phyloP scores from a whole-genome alignment of 1,284 basidiomycete genomes.

The Trichosporon asahii region DNA sequence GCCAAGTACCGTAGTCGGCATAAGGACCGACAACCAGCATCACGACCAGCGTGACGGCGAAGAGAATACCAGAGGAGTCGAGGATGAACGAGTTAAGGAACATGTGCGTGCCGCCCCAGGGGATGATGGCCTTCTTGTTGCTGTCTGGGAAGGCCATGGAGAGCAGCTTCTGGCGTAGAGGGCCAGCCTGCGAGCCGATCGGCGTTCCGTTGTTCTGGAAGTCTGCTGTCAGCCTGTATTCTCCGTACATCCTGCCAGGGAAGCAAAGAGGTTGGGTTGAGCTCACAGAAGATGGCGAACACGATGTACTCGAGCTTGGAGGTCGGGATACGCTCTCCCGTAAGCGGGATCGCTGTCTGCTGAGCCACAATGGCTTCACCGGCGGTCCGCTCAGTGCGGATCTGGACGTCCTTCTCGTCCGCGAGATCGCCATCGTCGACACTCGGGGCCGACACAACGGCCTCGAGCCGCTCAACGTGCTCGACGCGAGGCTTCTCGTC shows the following conservation, averaged over 20 bases:
- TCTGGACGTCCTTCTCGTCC: background rate
- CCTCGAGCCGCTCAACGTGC: background rate
- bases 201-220: constrained; percentile 15
- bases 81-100: constrained; percentile 25
- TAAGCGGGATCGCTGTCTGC: constrained; percentile 14
- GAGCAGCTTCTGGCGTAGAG: constrained; percentile 11
- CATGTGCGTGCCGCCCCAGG: constrained; percentile 12
- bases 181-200: constrained; percentile 9
- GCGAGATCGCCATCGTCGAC: background rate
- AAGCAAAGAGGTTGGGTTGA: no score
- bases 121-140: constrained; percentile 13
- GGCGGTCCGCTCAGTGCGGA: background rate
- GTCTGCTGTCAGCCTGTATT: background rate
- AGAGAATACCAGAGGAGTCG: constrained; percentile 26
- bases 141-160: constrained; percentile 7
- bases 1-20: constrained; percentile 28
- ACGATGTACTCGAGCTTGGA: constrained; percentile 19
- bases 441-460: background rate
- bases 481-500: background rate
- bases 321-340: constrained; percentile 21
- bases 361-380: constrained; percentile 23
- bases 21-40: constrained; percentile 23
- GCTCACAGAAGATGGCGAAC: constrained; percentile 19
- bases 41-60: constrained; percentile 23
- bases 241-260: no score